phyloP scores from a whole-genome alignment of 75 land plant genomes.

The Sequoiadendron giganteum region DNA sequence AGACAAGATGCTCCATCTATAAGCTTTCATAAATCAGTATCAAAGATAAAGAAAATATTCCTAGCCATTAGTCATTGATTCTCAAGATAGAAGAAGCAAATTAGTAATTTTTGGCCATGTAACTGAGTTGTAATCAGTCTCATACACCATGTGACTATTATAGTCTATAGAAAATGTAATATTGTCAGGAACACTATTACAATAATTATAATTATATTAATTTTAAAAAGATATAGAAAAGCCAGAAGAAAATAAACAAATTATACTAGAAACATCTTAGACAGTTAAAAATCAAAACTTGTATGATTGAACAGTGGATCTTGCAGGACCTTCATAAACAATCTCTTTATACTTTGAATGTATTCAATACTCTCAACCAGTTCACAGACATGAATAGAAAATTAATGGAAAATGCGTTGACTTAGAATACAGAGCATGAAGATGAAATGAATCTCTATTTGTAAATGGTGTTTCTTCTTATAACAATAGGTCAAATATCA shows the following conservation, averaged over 20 bases:
- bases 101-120: neutral
- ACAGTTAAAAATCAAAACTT: constrained; percentile 3
- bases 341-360: neutral
- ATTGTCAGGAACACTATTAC: neutral
- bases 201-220: neutral
- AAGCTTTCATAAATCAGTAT: neutral
- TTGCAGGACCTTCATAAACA: neutral
- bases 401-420: neutral
- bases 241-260: neutral
- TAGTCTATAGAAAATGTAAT: neutral
- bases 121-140: neutral
- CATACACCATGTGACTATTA: neutral
- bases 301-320: neutral
- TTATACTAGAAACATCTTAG: neutral
- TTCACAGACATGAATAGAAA: neutral
- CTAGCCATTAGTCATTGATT: neutral
- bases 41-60: neutral
- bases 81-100: neutral
- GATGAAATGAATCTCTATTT: neutral
- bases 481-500: neutral
- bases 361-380: neutral
- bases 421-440: neutral
- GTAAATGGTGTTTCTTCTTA: neutral
- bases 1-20: neutral
- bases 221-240: neutral